Evolutionary conservation across 108 stramenopile genomes (phyloP).

Genomic region (Mediolabrus comicus): DNA sequence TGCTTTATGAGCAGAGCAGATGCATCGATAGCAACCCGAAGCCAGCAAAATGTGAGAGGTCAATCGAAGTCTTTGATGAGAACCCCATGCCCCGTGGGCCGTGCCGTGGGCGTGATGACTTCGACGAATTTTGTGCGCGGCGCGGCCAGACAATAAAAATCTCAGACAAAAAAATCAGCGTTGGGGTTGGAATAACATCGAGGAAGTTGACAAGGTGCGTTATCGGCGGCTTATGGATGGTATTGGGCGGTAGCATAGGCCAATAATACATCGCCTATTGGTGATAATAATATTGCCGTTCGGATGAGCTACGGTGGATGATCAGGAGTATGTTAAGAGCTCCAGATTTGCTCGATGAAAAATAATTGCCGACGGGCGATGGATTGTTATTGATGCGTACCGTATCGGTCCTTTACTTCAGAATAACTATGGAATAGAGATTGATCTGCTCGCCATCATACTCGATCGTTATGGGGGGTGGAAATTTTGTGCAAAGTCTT

Average conservation of each 20-base stretch:
- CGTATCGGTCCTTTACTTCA: not conserved
- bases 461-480: no score
- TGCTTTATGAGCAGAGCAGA: no score
- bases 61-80: no score
- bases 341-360: not conserved
- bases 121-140: no score
- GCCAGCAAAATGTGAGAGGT: no score
- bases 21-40: no score
- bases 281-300: not conserved
- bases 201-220: conserved; percentile 4
- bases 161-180: not conserved
- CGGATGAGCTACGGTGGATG: not conserved
- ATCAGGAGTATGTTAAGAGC: not conserved
- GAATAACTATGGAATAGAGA: not conserved
- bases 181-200: not conserved
- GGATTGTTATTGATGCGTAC: not conserved
- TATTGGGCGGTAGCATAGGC: not conserved
- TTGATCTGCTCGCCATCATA: no score
- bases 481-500: no score
- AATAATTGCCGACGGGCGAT: not conserved
- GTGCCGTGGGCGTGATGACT: no score
- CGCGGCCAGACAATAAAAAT: no score
- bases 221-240: not conserved
- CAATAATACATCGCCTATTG: not conserved
- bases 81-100: no score